Conservation (phyloP, 1,284 basidiomycete species). For the Sanghuangporus sanghuang region DNA sequence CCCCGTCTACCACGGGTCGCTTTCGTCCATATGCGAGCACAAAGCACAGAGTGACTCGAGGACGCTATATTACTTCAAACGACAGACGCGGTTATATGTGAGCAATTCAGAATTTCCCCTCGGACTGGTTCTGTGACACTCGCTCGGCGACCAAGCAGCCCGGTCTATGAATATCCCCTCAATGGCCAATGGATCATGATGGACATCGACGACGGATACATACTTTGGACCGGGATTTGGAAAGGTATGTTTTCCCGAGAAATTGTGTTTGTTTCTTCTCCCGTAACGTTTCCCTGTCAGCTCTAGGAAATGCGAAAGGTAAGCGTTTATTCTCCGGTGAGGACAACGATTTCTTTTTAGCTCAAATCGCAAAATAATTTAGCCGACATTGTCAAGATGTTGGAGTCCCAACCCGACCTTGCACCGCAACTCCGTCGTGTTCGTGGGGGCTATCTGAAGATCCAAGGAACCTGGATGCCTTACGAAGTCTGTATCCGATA, state of each 20-base stretch:
- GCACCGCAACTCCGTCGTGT: constrained; percentile 76
- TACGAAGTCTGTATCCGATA: constrained; percentile 52
- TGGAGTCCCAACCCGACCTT: constrained; percentile 82
- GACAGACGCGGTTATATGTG: constrained; percentile 85
- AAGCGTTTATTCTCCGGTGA: constrained; percentile 18
- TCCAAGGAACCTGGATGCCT: constrained; percentile 87
- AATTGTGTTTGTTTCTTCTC: background rate
- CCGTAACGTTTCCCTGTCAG: constrained; percentile 31
- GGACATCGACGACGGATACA: constrained; percentile 85
- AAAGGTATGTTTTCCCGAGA: constrained; percentile 50
- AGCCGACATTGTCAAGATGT: constrained; percentile 88
- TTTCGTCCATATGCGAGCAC: constrained; percentile 73
- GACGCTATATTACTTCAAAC: constrained; percentile 81
- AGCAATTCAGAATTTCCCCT: constrained; percentile 21
- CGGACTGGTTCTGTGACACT: background rate
- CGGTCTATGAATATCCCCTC: constrained; percentile 82
- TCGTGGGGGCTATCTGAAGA: constrained; percentile 82
- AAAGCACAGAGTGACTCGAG: constrained; percentile 76
- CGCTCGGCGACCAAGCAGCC: constrained; percentile 36
- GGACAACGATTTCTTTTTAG: constrained; percentile 10
- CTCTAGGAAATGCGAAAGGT: constrained; percentile 84
- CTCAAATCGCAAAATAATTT: constrained; percentile 10
- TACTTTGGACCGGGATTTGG: constrained; percentile 86
- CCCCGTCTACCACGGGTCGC: constrained; percentile 48
- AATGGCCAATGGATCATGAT: constrained; percentile 91